Evolutionary conservation across 1,139 yeast species (phyloP).

Genomic region (Komagataea norvegica): DNA sequence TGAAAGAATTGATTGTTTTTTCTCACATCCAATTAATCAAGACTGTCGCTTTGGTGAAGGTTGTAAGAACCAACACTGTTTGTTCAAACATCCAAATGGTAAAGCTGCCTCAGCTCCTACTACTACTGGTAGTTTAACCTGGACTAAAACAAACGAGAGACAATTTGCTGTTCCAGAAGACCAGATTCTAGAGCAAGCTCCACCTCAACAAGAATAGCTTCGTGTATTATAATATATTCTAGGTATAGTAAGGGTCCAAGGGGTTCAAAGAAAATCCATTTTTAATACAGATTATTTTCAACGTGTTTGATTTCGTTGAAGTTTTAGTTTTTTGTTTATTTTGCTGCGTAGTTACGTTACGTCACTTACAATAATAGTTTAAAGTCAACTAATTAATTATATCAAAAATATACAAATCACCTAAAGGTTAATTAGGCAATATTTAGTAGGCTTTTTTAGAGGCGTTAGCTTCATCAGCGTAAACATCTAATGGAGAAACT

Average conservation of each 20-base stretch:
- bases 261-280: too few relatives aligned
- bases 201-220: conserved; percentile 33
- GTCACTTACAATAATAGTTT: not conserved
- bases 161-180: conserved; percentile 77
- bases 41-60: conserved; percentile 74
- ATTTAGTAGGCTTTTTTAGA: conserved; percentile 66
- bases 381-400: conserved; percentile 1
- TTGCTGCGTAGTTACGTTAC: too few relatives aligned
- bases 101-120: conserved; percentile 32
- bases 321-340: conserved; percentile 2
- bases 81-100: conserved; percentile 76
- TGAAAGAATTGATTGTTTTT: conserved; percentile 73
- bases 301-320: too few relatives aligned
- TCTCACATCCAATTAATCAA: conserved; percentile 74
- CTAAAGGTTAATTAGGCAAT: conserved; percentile 18
- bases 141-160: conserved; percentile 46
- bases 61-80: conserved; percentile 67
- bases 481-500: conserved; percentile 91
- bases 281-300: too few relatives aligned
- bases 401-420: conserved; percentile 10
- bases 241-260: too few relatives aligned
- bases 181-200: conserved; percentile 71
- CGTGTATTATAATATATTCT: not conserved
- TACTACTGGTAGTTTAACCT: conserved; percentile 17
- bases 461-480: conserved; percentile 78